Evolutionary conservation across 352 stramenopile genomes (phyloP), one percentile per base, ranked within the genome.

Genomic region (Pythium pyrilobum): DNA sequence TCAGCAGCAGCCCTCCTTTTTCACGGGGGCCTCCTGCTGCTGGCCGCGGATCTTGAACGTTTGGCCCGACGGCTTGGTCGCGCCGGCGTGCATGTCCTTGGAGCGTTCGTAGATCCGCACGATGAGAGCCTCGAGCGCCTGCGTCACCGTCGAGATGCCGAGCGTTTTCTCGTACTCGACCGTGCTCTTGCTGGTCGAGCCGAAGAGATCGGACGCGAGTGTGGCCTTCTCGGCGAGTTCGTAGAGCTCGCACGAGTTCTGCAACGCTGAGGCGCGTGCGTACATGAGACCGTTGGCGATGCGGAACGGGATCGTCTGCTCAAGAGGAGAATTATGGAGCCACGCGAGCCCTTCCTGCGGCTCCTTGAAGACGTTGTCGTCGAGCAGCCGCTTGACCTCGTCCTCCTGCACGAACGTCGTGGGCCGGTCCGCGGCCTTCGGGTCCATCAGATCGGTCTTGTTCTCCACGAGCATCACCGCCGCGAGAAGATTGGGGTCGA

Each of bases 381-480:
- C 39, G 10, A 87, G 64, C 32, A 77, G 25, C 20, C 66, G 68
- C 58, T 80, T 74, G 33, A 82, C 63, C 10, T 82, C 70, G 3
- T 67, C 61, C 21, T 84, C 64, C 40, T 84, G 62, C 5, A 82
- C 72, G 41, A 81, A 81, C 0, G 56, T 54, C 6, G 66, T 25
- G 6, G 71, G 71, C 1, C 70, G 64, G 34, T 83, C 65, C 5
- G 56, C 25, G 7, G 64, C 55, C 38, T 69, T 74, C 5, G 52
- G 8, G 24, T 73, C 57, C 7, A 85, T 52, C 44, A 81, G 72
- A 52, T 89, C 79, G 20, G 64, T 72, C 55, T 89, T 89, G 67
- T 89, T 89, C 56, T 85, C 76, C 28, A 89, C 74, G 21, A 89
- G 71, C 76, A 87, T 85, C 21, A 71, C 72, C 1, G 66, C 78